Base-by-base conservation (phyloP, 1,284 basidiomycete species). In the Ceratobasidium sp. region DNA sequence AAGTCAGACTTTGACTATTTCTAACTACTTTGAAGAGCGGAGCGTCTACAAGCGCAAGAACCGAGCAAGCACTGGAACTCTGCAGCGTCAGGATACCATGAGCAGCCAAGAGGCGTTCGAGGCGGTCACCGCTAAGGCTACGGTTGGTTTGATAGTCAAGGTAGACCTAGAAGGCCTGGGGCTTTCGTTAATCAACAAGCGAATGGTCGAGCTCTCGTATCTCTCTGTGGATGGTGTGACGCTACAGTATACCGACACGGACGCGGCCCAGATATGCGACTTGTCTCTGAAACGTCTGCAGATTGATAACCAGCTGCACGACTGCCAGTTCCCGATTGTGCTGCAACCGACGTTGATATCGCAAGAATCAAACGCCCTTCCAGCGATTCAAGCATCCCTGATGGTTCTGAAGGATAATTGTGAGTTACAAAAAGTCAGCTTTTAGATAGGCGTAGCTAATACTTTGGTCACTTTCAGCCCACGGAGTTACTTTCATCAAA, bases 241-340 rank as follows among this genome's bases (percentile, higher is more conserved):
- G 77, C 86, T 98, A 76, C 93, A 94, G 77, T 99, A 98, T 82
- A 89, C 87, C 59, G 89, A 94, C 80, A 97, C 91, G 76, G 85
- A 88, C 0, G 86, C 92, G 50, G 93, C 94, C 28, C 94, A 97
- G 78, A 88, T 93, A 11, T 85, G 95, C 69, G 94, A 89, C 62
- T 59, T 98, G 52, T 89, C 92, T n/a, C 94, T 91, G 80, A 95
- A 94, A 59, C 92, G 88, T 80, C 87, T 99, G 32, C 97, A 99
- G 81, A 89, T 99, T 75, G 96, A 98, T 82, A 99, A 99, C 79
- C 98, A 99, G 81, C 87, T 99, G 8, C 97, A 98, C 76, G 98
- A 98, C 73, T 96, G 95, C 23, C 82, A 97, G 16, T 99, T 93
- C 85, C 96, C 98, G 0, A 96, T 99, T 74, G 90, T 99, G 69